Conservation (phyloP, 2,329 filamentous ascomycete genomes). For the Leptographium wingfieldii region DNA sequence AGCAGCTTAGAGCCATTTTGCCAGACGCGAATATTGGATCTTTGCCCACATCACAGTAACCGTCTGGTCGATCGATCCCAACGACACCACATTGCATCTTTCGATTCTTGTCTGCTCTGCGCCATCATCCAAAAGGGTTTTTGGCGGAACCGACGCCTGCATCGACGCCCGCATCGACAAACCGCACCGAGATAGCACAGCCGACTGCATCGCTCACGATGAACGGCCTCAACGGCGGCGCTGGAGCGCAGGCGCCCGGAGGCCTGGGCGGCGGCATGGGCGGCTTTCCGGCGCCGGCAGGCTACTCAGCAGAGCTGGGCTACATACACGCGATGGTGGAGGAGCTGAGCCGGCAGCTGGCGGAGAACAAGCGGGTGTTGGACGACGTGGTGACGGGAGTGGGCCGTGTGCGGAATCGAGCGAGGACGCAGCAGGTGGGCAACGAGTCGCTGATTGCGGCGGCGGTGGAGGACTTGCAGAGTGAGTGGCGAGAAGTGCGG, state of each 20-base stretch:
- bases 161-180: not conserved
- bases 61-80: not conserved
- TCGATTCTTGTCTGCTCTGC: not conserved
- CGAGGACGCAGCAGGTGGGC: slow-evolving; percentile 35
- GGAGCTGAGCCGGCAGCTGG: slow-evolving; percentile 49
- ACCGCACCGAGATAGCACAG: not conserved
- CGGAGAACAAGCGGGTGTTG: slow-evolving; percentile 48
- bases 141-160: not conserved
- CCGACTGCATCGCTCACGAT: not conserved
- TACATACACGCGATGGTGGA: slow-evolving; percentile 58
- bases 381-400: slow-evolving; percentile 52
- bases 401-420: slow-evolving; percentile 46
- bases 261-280: slow-evolving; percentile 23
- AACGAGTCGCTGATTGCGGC: slow-evolving; percentile 47
- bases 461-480: slow-evolving; percentile 43
- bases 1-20: not conserved
- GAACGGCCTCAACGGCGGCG: slow-evolving; percentile 8
- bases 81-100: not conserved
- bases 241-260: slow-evolving; percentile 14
- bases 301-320: slow-evolving; percentile 55
- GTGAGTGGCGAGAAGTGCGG: slow-evolving; percentile 22
- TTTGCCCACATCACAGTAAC: not conserved
- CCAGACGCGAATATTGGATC: not conserved
- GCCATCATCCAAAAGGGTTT: not conserved
- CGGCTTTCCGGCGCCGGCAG: slow-evolving; percentile 48